Evolutionary conservation across 2,329 filamentous ascomycete species (phyloP).

Genomic region (Ilyonectria destructans): DNA sequence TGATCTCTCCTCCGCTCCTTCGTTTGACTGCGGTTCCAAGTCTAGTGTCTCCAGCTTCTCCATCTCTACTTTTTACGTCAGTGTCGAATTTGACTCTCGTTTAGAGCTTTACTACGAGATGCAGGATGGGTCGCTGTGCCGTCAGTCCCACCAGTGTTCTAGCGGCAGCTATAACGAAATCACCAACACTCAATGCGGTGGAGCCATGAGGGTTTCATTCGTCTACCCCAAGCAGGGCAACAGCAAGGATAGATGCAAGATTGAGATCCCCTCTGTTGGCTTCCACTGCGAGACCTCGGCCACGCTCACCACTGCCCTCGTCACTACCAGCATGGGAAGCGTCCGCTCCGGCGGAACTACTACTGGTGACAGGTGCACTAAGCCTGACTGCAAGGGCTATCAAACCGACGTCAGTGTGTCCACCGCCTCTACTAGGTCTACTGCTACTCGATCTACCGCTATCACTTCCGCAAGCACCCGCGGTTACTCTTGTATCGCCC

Average conservation of each 20-base stretch:
- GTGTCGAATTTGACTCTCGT: conserved; percentile 81
- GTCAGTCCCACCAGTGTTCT: conserved; percentile 80
- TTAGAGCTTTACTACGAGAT: conserved; percentile 91
- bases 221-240: conserved; percentile 74
- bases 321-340: conserved; percentile 34
- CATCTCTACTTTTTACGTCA: conserved; percentile 81
- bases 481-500: no score
- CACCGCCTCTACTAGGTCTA: no score
- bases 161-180: conserved; percentile 74
- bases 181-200: conserved; percentile 92
- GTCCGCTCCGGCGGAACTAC: conserved; percentile 20
- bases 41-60: conserved; percentile 74
- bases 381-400: no score
- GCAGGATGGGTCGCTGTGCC: conserved; percentile 87
- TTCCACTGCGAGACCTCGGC: conserved; percentile 17
- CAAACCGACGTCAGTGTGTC: no score
- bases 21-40: conserved; percentile 65
- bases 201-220: conserved; percentile 86
- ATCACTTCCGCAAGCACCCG: no score
- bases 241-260: conserved; percentile 73
- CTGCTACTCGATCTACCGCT: no score
- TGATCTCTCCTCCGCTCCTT: conserved; percentile 67
- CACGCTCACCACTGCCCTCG: conserved; percentile 22
- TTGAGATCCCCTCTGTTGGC: conserved; percentile 73
- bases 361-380: no score